Percentiles rank a stretch among this genome's conserved stretches.
phyloP scores from a whole-genome alignment of 1,284 basidiomycete genomes.

The Filobasidium uniguttulatum region DNA sequence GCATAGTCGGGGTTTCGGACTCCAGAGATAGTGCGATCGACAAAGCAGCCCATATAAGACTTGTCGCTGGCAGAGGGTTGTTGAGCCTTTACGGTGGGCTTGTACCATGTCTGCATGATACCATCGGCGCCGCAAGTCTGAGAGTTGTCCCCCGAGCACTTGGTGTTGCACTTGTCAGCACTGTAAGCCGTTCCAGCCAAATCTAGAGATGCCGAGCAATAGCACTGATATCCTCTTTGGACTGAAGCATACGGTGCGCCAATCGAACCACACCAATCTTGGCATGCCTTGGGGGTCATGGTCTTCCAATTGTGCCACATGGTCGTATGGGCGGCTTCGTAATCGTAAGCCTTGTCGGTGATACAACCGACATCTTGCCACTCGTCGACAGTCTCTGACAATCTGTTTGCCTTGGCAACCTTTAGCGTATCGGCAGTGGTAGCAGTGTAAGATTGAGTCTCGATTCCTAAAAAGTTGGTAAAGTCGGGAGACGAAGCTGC shows the following conservation, averaged over 20 bases:
- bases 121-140: constrained; percentile 9
- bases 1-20: neutral
- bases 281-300: constrained; percentile 8
- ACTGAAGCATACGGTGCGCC: constrained; percentile 9
- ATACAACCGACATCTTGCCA: constrained; percentile 23
- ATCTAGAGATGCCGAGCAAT: constrained; percentile 4
- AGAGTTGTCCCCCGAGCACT: constrained; percentile 9
- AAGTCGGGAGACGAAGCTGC: neutral
- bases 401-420: constrained; percentile 14
- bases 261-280: constrained; percentile 11
- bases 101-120: constrained; percentile 1
- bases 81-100: constrained; percentile 7
- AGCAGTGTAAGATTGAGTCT: neutral
- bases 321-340: constrained; percentile 5
- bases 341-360: constrained; percentile 3
- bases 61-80: constrained; percentile 7
- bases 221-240: constrained; percentile 8
- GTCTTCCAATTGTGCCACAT: constrained; percentile 7
- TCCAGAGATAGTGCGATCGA: constrained; percentile 1
- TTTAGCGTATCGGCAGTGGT: neutral
- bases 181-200: neutral
- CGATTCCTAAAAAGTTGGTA: constrained; percentile 2
- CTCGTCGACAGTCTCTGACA: constrained; percentile 17
- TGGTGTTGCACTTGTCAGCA: constrained; percentile 3
- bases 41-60: constrained; percentile 9